Evolutionary conservation across 2,329 filamentous ascomycete species (phyloP), one percentile per base, ranked within the genome.

Genomic region (Alternaria arborescens): DNA sequence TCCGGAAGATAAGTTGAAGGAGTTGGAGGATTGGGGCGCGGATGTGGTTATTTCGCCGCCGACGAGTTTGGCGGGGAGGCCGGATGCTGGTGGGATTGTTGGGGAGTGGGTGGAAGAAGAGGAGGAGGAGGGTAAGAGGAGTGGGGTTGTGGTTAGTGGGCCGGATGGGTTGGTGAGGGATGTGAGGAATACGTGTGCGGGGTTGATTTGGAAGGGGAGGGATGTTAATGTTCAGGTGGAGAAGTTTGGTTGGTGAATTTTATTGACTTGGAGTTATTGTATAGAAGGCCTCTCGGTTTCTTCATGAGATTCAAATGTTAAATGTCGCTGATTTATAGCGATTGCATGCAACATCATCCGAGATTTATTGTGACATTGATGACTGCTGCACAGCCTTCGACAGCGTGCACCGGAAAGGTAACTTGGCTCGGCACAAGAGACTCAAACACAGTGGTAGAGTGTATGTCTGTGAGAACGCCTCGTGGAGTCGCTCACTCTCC

Each of bases 111-210:
- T 82, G 22, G 22, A 24, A 5, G 66, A 63, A 16, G 66, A 64
- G n/a, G 66, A 64, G n/a, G 75, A 71, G 3, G 61, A 71, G 7
- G 61, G 71, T 11, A 84, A 83, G 22, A 80, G 77, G 40, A 77
- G 84, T 16, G 84, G 83, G 0, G 82, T 89, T 2, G 83, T 89
- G 2, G 86, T 87, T 3, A 88, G 85, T 30, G 88, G 88, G 0
- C 88, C 88, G 3, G 87, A 90, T 70, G 83, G 83, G 1, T 78
- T 91, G 73, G 88, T 89, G 50, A 77, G 87, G 32, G 79, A 80
- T 54, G 86, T 87, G n/a, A 81, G 87, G 66, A 90, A 90, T 73
- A 77, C 79, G 3, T 88, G 85, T 71, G 83, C 87, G 1, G 69
- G 70, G 6, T 75, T 86, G 59, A 78, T 87, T 10, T 73, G 77